phyloP scores from a whole-genome alignment of 1,139 yeast species.

The Groenewaldozyma auringiensis region DNA sequence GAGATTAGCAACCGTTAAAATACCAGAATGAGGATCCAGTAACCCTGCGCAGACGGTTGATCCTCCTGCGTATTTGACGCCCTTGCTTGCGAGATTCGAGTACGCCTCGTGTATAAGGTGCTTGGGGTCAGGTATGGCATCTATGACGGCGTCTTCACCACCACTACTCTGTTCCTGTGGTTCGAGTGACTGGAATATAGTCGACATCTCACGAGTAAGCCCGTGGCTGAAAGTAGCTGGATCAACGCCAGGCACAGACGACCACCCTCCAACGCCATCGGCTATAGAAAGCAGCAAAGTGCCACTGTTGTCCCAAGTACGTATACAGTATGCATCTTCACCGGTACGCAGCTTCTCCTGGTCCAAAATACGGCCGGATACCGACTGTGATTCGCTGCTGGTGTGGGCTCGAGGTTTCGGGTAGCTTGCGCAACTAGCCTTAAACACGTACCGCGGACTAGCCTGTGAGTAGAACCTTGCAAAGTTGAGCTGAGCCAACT shows the following conservation, averaged over 20 bases:
- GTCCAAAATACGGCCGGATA: neutral
- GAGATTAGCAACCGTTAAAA: conserved; percentile 62
- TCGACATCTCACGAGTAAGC: conserved; percentile 11
- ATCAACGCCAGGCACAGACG: conserved; percentile 74
- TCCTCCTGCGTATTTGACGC: conserved; percentile 78
- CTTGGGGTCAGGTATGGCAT: neutral
- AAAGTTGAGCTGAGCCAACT: too few species aligned
- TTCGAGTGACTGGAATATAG: neutral
- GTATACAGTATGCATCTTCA: neutral
- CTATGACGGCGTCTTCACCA: neutral
- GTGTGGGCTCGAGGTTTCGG: neutral
- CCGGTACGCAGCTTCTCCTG: neutral
- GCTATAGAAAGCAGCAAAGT: conserved; percentile 76
- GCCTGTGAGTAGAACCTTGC: neutral
- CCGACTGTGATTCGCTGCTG: neutral
- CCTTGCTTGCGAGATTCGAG: neutral
- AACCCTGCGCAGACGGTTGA: conserved; percentile 89
- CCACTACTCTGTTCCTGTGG: neutral
- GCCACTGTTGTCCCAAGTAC: conserved; percentile 24
- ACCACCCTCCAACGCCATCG: conserved; percentile 98
- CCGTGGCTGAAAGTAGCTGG: conserved; percentile 41
- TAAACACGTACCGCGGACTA: neutral
- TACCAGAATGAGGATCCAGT: conserved; percentile 46
- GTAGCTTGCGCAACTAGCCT: conserved; percentile 1
- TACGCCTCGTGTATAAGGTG: conserved; percentile 1